Conservation (phyloP, 192 early-diverging fungal genomes). For the Dispira simplex region DNA sequence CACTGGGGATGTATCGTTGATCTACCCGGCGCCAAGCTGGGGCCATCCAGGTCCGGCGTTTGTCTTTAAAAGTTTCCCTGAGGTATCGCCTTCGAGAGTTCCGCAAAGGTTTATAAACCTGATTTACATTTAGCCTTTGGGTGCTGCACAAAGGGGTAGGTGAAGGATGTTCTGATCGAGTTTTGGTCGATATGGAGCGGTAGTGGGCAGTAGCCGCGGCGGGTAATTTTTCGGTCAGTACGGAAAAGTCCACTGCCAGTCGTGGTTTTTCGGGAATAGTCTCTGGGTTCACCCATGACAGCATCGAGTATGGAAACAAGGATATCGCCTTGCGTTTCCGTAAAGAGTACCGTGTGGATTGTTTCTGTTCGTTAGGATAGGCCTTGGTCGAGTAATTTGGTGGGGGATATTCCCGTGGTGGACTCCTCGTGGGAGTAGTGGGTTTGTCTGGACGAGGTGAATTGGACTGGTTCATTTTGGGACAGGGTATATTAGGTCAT, state of each 20-base stretch:
- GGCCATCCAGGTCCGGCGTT: neutral
- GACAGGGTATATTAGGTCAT: no score
- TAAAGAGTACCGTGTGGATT: neutral
- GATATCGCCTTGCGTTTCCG: slow-evolving; percentile 9
- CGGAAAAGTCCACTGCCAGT: neutral
- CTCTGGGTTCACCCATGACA: slow-evolving; percentile 8
- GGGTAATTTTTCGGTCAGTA: neutral
- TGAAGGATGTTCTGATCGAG: neutral
- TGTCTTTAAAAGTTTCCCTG: neutral
- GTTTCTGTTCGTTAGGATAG: no score
- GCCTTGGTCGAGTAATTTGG: no score
- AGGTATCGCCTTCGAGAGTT: no score
- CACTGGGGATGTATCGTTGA: no score
- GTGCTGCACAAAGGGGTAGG: neutral
- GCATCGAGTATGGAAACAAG: slow-evolving; percentile 3
- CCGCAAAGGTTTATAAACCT: no score
- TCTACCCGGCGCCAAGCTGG: no score
- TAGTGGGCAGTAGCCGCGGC: neutral
- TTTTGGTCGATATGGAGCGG: neutral
- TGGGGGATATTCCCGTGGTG: no score
- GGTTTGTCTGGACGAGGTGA: no score
- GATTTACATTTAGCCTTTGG: neutral
- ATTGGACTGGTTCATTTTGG: no score
- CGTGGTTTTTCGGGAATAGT: neutral
- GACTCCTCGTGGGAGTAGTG: no score